Evolutionary conservation across 1,139 yeast species (phyloP), one percentile per base, ranked within the genome.

Genomic region (Meyerozyma smithsonii): DNA sequence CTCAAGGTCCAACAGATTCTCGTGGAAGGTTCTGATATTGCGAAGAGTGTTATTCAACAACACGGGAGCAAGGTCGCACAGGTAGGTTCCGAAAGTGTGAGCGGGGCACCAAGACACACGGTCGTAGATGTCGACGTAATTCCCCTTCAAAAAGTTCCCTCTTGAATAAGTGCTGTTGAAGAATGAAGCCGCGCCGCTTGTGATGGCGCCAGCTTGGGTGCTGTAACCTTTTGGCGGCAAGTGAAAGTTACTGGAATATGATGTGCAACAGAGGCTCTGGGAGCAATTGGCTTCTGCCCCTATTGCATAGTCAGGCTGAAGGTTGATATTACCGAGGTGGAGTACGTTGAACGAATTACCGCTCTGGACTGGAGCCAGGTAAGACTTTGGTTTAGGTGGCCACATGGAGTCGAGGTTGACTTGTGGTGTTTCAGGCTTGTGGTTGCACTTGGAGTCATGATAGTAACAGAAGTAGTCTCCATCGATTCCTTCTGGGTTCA

Each of bases 381-480:
- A 59, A 34, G 52, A 55, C 5, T 58, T 59, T 15, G 66, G 59
- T 38, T 52, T 55, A 7, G 56, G 52, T 1, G 50, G 44, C 77
- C 79, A 74, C 59, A 72, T 59, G 21, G 58, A 44, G 10, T 61
- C 46, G 40, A 73, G 47, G 41, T 70, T 70, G 36, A 73, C 52
- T 10, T 54, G 46, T 2, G 76, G 77, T 4, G 73, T 58, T 18
- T 53, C 55, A 4, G 81, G 81, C 36, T 69, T 54, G 0, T 61
- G 51, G 50, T 79, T 74, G 35, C 71, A 62, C 4, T 54, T 53
- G 10, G 52, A 48, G 39, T 72, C 69, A 49, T 73, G 67, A 51
- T 62, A 76, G 49, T 74, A 69, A 52, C 83, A 78, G 54, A 72
- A 73, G 43, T 73, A 70, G 40, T 73, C 74, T 21, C 79, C 81